Evolutionary conservation across 2,329 filamentous ascomycete genomes (phyloP).

Genomic region (Fusarium oligoseptatum): DNA sequence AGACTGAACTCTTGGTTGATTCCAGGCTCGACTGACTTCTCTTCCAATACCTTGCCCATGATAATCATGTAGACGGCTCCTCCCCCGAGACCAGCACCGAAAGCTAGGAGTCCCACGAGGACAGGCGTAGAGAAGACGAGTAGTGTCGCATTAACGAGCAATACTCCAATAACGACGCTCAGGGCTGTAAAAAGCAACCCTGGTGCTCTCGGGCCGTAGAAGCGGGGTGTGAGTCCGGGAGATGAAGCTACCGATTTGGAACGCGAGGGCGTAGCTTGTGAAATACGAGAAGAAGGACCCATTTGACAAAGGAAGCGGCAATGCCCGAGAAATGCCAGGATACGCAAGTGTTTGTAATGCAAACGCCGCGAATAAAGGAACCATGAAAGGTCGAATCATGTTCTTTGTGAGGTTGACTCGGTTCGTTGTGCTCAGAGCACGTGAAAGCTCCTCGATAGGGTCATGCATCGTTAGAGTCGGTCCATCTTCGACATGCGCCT

Average conservation of each 20-base stretch:
- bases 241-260: slow-evolving; percentile 49
- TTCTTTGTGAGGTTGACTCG: slow-evolving; percentile 18
- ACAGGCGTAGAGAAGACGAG: slow-evolving; percentile 39
- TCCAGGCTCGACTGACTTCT: slow-evolving; percentile 27
- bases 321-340: slow-evolving; percentile 48
- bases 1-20: slow-evolving; percentile 48
- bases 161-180: slow-evolving; percentile 1
- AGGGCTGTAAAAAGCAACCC: slow-evolving; percentile 27
- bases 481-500: slow-evolving; percentile 34
- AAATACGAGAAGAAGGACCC: slow-evolving; percentile 46
- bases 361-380: slow-evolving; percentile 45
- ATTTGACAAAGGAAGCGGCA: slow-evolving; percentile 41
- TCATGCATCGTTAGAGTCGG: slow-evolving; percentile 57
- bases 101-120: slow-evolving; percentile 44
- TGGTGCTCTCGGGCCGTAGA: slow-evolving; percentile 26
- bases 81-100: slow-evolving; percentile 45
- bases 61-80: slow-evolving; percentile 49
- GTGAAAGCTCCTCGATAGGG: slow-evolving; percentile 42
- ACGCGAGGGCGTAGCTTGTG: slow-evolving; percentile 46
- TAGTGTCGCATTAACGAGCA: slow-evolving; percentile 41
- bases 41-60: slow-evolving; percentile 37
- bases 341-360: slow-evolving; percentile 42
- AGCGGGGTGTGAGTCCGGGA: slow-evolving; percentile 42
- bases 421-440: slow-evolving; percentile 31
- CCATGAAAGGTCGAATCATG: slow-evolving; percentile 44